phyloP scores from a whole-genome alignment of 73 alveolate genomes.

The Paramecium octaurelia region DNA sequence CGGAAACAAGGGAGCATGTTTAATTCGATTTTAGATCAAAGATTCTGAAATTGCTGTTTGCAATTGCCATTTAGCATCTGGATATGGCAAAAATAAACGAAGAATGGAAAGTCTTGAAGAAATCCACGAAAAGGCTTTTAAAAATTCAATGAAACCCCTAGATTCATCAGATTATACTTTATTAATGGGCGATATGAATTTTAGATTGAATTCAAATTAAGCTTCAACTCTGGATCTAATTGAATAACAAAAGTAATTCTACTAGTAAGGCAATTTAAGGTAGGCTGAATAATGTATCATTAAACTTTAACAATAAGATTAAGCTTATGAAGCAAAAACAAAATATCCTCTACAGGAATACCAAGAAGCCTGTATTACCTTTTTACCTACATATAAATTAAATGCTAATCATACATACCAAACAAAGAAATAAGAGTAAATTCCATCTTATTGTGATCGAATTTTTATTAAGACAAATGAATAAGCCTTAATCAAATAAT shows the following conservation, averaged over 20 bases:
- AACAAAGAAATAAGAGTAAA: constrained; percentile 80
- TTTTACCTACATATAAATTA: constrained; percentile 94
- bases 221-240: neutral
- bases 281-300: constrained; percentile 61
- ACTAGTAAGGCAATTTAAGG: neutral
- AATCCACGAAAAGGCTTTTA: constrained; percentile 67
- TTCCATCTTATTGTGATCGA: constrained; percentile 97
- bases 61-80: constrained; percentile 86
- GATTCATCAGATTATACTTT: constrained; percentile 74
- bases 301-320: constrained; percentile 61
- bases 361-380: constrained; percentile 83
- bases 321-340: constrained; percentile 70
- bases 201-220: constrained; percentile 39
- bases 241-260: neutral
- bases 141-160: constrained; percentile 57
- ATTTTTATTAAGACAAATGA: constrained; percentile 55
- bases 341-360: constrained; percentile 81
- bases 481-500: neutral
- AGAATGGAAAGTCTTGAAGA: constrained; percentile 64
- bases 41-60: constrained; percentile 74
- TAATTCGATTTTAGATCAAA: constrained; percentile 72
- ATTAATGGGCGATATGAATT: constrained; percentile 88
- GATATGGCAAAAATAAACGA: constrained; percentile 66
- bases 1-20: constrained; percentile 95
- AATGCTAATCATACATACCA: constrained; percentile 79